These are phyloP conservation scores for Hymenoscyphus fructigenus DNA, from an alignment of 2,329 filamentous ascomycete species.

Conservation along the genomic window DNA sequence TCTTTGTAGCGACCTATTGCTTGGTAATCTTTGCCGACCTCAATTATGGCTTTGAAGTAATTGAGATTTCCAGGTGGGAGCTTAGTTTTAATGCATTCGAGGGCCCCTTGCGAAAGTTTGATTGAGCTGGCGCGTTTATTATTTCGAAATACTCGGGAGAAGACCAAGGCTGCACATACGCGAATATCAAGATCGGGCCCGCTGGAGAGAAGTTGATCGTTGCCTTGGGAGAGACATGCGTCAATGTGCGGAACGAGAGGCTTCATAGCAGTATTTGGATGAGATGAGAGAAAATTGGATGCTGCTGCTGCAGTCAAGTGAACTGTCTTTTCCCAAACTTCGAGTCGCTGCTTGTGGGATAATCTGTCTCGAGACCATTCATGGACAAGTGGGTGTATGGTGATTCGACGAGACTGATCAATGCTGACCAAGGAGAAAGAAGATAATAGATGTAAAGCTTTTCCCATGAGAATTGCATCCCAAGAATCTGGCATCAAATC, in stretches of 20 bases:
- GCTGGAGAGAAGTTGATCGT: background rate
- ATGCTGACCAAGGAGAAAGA: conserved; percentile 19
- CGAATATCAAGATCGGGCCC: background rate
- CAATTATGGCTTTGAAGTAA: background rate
- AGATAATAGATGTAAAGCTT: conserved; percentile 11
- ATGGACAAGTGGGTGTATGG: conserved; percentile 40
- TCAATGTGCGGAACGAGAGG: conserved; percentile 18
- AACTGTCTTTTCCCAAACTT: conserved; percentile 7
- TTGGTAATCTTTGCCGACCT: background rate
- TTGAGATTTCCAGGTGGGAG: background rate
- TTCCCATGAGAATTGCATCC: conserved; percentile 15
- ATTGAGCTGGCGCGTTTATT: background rate
- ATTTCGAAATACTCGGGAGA: conserved; percentile 6
- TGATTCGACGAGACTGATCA: conserved; percentile 15
- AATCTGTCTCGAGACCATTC: conserved; percentile 32
- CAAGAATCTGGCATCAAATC: conserved; percentile 18
- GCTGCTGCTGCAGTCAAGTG: conserved; percentile 1
- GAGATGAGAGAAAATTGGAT: background rate
- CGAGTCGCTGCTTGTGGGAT: background rate
- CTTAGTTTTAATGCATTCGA: background rate
- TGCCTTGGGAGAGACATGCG: conserved; percentile 3
- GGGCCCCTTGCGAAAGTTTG: background rate
- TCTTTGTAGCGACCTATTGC: background rate
- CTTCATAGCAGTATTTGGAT: background rate
- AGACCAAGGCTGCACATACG: background rate